Conservation (phyloP, 1,284 basidiomycete species). For the Ceratobasidium sp. region DNA sequence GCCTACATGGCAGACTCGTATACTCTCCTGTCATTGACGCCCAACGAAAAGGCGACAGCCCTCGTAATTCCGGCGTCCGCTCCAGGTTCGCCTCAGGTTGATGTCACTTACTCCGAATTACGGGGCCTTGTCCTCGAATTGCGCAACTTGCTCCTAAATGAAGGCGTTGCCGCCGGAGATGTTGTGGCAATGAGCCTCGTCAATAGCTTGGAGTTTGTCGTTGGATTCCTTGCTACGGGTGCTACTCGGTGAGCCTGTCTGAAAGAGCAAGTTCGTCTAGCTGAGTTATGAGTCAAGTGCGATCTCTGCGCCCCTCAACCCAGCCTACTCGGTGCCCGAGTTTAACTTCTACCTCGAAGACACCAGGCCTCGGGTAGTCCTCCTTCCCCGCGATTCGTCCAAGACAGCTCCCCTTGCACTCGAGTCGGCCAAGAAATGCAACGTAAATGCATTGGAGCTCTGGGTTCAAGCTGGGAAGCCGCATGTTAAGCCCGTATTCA, state of each 20-base stretch:
- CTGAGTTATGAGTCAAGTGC: conserved; percentile 42
- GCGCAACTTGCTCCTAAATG: conserved; percentile 42
- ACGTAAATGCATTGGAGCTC: conserved; percentile 43
- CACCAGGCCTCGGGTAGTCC: conserved; percentile 46
- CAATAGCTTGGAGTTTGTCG: conserved; percentile 46
- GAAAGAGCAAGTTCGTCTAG: not conserved
- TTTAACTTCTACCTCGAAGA: conserved; percentile 47
- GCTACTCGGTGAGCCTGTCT: conserved; percentile 44
- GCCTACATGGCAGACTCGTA: conserved; percentile 17
- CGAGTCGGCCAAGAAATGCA: conserved; percentile 44
- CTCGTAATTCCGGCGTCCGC: conserved; percentile 42
- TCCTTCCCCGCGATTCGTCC: conserved; percentile 44
- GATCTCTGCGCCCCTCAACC: conserved; percentile 47
- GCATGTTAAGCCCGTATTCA: conserved; percentile 42
- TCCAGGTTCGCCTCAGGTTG: conserved; percentile 25
- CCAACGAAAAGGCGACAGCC: conserved; percentile 33
- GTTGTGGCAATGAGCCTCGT: conserved; percentile 46
- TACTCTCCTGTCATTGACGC: conserved; percentile 41
- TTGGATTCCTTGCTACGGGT: conserved; percentile 46
- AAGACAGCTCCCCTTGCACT: conserved; percentile 43
- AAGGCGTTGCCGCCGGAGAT: conserved; percentile 46
- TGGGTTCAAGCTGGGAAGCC: conserved; percentile 41
- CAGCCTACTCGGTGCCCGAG: conserved; percentile 45
- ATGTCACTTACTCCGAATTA: conserved; percentile 44
- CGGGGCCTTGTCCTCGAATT: conserved; percentile 43